A percentile compares a stretch with the other conserved stretches of the same genome.
Evolutionary conservation across 305 asterid genomes (phyloP).

Genomic region (Ajuga reptans): DNA sequence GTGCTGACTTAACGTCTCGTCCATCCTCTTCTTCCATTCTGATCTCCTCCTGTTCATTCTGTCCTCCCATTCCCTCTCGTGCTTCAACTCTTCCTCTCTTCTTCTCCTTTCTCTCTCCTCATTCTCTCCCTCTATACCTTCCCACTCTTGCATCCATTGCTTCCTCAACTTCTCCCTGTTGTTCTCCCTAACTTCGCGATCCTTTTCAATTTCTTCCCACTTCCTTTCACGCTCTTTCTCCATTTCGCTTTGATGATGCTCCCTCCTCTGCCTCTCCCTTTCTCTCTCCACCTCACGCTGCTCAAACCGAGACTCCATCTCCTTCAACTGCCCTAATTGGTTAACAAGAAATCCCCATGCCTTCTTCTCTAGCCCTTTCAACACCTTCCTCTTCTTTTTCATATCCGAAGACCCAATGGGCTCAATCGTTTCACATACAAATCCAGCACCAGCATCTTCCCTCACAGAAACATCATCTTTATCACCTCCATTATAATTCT

Average conservation of each 20-base stretch:
- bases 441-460: conserved; percentile 43
- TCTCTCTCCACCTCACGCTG: conserved; percentile 67
- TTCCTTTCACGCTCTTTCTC: conserved; percentile 57
- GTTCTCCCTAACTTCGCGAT: conserved; percentile 46
- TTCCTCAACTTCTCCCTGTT: conserved; percentile 45
- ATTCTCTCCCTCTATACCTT: conserved; percentile 61
- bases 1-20: conserved; percentile 62
- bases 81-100: conserved; percentile 52
- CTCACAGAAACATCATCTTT: conserved; percentile 44
- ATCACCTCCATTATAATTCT: conserved; percentile 39
- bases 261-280: conserved; percentile 62
- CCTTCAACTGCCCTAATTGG: conserved; percentile 55
- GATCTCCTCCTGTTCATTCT: conserved; percentile 61
- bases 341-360: conserved; percentile 57
- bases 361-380: conserved; percentile 60
- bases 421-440: conserved; percentile 54
- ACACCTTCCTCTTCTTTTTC: conserved; percentile 60
- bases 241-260: conserved; percentile 38
- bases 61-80: conserved; percentile 72
- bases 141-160: conserved; percentile 67
- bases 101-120: conserved; percentile 60
- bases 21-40: conserved; percentile 80
- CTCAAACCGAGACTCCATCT: conserved; percentile 67
- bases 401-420: conserved; percentile 43
- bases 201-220: conserved; percentile 57